Percentiles rank a stretch among this genome's conserved stretches.
Conservation (phyloP, 306 rosid genomes). For the Comarum palustre region DNA sequence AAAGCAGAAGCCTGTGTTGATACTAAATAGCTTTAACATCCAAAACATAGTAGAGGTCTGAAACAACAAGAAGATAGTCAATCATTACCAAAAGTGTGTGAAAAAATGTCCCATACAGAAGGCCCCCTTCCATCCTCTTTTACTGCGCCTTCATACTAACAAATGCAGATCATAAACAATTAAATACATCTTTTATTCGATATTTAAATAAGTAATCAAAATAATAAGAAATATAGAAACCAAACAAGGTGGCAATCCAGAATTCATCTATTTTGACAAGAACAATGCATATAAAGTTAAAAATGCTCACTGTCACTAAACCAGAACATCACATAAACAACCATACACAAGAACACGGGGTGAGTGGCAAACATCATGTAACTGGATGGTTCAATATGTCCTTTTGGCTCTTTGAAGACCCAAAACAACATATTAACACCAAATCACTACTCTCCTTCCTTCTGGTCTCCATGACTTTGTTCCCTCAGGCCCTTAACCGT, state of each 20-base stretch:
- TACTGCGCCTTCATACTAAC: conserved; percentile 87
- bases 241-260: conserved; percentile 5
- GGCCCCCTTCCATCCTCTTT: conserved; percentile 77
- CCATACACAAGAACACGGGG: background rate
- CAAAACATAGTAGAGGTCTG: background rate
- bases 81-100: conserved; percentile 56
- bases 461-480: too few species aligned
- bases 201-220: background rate
- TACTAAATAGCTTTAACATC: background rate
- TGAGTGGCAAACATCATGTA: background rate
- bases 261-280: background rate
- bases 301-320: background rate
- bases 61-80: background rate
- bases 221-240: background rate
- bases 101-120: conserved; percentile 77
- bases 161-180: background rate
- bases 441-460: background rate
- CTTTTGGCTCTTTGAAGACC: background rate
- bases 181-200: too few species aligned
- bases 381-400: background rate
- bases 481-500: background rate
- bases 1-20: background rate
- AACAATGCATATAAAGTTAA: background rate
- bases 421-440: background rate
- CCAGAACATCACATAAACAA: background rate